Evolutionary conservation across 345 rosid genomes (phyloP), one percentile per base, ranked within the genome.

Genomic region (Lepidium aucheri): DNA sequence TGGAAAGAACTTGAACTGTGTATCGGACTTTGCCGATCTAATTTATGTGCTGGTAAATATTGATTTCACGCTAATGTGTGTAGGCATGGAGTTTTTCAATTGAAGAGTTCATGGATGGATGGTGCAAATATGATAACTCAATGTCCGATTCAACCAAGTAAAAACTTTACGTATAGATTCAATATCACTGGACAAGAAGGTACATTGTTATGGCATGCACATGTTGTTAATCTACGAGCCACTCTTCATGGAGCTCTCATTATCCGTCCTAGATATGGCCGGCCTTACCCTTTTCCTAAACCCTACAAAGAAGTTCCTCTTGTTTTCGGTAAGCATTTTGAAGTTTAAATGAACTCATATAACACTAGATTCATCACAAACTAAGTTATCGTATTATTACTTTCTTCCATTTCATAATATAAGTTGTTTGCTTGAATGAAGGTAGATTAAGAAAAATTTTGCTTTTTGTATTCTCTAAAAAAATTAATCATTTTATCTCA

Each of bases 201-300:
- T 55, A 84, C 85, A 20, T 72, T 81, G 57, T 53, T 73, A 56
- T 81, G 88, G 84, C 88, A 81, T 64, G 70, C 70, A 1, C 76
- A 72, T 18, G 76, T 64, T 1, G 53, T 55, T 39, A 72, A 72
- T 20, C 45, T 81, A 5, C 68, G 82, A 16, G 84, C 81, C 42
- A 77, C 78, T 13, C 73, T 83, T 42, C 80, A 79, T 28, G 84
- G 84, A 6, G 78, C 85, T 20, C 65, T 84, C 3, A 60, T 84
- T 39, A 77, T 84, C 51, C 73, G 76, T 53, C 83, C 85, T 12
- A 69, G 73, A 42, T 22, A 32, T 1, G 67, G 67, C 0, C 55
- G 52, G 16, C 18, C 40, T 43, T 72, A 75, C 22, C 79, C 82
- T 0, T 75, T 75, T 11, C 60, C 72, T 36, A 56, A 46, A 45